phyloP scores from a whole-genome alignment of 2,329 filamentous ascomycete species.

The Colletotrichum tofieldiae region DNA sequence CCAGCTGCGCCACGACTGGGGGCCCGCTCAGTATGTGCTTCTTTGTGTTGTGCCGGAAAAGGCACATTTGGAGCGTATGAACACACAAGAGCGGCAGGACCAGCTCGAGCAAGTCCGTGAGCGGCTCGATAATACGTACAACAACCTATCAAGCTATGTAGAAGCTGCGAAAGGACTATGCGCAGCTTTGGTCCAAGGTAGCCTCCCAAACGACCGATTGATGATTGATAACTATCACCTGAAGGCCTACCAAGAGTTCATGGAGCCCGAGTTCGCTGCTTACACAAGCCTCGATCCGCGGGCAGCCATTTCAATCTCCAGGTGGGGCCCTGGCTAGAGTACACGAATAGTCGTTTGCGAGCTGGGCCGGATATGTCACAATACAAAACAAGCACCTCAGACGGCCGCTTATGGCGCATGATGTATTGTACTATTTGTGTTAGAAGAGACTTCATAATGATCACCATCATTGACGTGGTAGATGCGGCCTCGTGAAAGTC shows the following conservation, averaged over 20 bases:
- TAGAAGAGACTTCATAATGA: background rate
- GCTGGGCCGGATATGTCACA: background rate
- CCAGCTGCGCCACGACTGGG: constrained; percentile 7
- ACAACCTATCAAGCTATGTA: constrained; percentile 1
- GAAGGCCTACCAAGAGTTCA: background rate
- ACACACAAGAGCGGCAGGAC: background rate
- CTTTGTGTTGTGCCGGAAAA: constrained; percentile 14
- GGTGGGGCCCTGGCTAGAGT: background rate
- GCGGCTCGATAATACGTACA: background rate
- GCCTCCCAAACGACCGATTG: background rate
- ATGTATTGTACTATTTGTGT: background rate
- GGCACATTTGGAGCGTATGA: background rate
- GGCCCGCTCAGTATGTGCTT: background rate
- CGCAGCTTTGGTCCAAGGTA: constrained; percentile 1
- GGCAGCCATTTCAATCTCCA: background rate
- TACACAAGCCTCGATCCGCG: background rate
- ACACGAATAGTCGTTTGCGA: background rate
- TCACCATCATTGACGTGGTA: no score
- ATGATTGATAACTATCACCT: constrained; percentile 22
- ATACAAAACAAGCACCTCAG: background rate
- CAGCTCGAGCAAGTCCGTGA: background rate
- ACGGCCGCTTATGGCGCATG: background rate
- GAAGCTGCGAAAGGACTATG: constrained; percentile 5
- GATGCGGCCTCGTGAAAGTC: no score
- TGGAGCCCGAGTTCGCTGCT: background rate